phyloP scores from a whole-genome alignment of 345 rosid species.

The Salix caprea region DNA sequence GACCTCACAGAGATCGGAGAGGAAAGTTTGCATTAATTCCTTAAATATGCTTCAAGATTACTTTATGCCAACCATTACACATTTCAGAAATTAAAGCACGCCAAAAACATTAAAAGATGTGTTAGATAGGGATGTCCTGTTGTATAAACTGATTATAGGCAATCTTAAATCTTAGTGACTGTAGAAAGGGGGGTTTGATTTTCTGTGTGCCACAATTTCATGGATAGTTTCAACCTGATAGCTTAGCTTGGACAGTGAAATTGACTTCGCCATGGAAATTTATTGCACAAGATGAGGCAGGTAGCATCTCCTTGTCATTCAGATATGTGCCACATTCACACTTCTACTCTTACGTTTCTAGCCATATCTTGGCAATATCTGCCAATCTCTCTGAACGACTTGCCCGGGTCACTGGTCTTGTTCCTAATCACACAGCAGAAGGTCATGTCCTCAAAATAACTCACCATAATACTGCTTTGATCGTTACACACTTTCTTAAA shows the following conservation, averaged over 20 bases:
- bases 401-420: not conserved
- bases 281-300: slow-evolving; percentile 18
- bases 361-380: slow-evolving; percentile 9
- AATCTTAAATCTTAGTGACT: not conserved
- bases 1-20: not conserved
- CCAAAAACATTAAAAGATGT: not conserved
- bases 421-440: not conserved
- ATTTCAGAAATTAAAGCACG: not conserved
- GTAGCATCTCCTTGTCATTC: slow-evolving; percentile 22
- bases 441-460: not conserved
- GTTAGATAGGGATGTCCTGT: not conserved
- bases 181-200: not conserved
- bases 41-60: not conserved
- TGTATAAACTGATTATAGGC: not conserved
- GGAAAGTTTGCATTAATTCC: not conserved
- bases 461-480: not conserved
- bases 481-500: not conserved
- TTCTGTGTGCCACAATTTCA: not conserved
- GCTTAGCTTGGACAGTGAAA: not conserved
- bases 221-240: not conserved
- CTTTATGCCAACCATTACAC: not conserved
- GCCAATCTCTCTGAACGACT: slow-evolving; percentile 3
- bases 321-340: slow-evolving; percentile 11
- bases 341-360: not conserved
- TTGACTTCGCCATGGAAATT: slow-evolving; percentile 9